phyloP scores from a whole-genome alignment of 306 rosid species.

The Cucurbita ficifolia region DNA sequence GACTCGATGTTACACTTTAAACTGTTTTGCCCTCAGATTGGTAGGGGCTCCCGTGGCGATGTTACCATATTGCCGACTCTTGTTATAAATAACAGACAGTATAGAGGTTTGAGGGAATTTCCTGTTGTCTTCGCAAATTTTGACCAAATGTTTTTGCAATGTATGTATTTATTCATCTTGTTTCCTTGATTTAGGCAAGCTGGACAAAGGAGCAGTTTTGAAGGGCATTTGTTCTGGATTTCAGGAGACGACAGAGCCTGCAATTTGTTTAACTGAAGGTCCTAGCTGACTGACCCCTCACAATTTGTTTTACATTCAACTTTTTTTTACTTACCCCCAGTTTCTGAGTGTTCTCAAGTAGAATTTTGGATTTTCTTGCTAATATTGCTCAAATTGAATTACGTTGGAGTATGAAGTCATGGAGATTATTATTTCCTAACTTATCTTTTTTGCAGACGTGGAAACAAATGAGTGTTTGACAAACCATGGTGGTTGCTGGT shows the following conservation, averaged over 20 bases:
- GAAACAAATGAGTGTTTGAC: constrained; percentile 89
- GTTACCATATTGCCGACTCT: constrained; percentile 93
- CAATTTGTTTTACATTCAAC: not conserved
- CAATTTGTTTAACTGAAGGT: constrained; percentile 84
- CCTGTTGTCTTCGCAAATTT: not conserved
- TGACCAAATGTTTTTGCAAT: not conserved
- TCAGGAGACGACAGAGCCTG: constrained; percentile 81
- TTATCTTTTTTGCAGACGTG: constrained; percentile 31
- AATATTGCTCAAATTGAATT: not conserved
- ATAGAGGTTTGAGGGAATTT: constrained; percentile 43
- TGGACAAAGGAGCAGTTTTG: constrained; percentile 77
- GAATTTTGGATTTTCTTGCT: not conserved
- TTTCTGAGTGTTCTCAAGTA: not conserved
- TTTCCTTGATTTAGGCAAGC: constrained; percentile 38
- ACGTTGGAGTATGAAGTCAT: not conserved
- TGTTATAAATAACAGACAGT: constrained; percentile 79
- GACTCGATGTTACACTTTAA: constrained; percentile 9
- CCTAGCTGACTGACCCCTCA: constrained; percentile 2
- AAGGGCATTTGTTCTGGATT: constrained; percentile 87
- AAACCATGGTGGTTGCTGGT: constrained; percentile 95
- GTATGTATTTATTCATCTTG: not conserved
- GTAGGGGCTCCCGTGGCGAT: constrained; percentile 87
- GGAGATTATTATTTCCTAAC: not conserved
- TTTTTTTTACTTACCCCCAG: not conserved
- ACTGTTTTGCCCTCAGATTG: constrained; percentile 40